Evolutionary conservation across 805 yeast genomes (phyloP).

Genomic region (Candida pseudofarinosa): DNA sequence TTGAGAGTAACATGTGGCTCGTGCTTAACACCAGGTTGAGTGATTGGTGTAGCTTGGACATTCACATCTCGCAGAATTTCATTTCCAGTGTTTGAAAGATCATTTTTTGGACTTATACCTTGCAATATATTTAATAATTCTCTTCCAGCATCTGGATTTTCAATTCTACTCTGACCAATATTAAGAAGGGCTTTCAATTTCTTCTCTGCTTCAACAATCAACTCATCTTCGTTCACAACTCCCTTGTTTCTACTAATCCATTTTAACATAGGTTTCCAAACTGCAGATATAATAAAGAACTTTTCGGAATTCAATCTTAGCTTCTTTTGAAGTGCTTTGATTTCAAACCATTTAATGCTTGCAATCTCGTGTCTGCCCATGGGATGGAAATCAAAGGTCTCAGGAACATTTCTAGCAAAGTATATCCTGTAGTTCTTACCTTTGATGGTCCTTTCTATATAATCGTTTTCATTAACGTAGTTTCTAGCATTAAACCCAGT

Average conservation of each 20-base stretch:
- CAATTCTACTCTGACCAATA: constrained; percentile 34
- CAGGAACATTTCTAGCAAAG: constrained; percentile 73
- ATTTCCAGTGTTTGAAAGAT: not conserved
- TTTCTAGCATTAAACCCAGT: constrained; percentile 83
- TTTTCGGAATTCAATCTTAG: constrained; percentile 32
- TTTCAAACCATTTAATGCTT: constrained; percentile 73
- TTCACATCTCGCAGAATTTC: constrained; percentile 2
- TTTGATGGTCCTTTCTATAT: constrained; percentile 71
- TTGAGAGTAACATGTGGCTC: constrained; percentile 12
- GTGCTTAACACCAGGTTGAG: constrained; percentile 17
- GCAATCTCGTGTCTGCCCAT: constrained; percentile 84
- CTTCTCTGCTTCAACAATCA: constrained; percentile 59
- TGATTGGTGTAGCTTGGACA: constrained; percentile 16
- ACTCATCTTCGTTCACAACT: constrained; percentile 48
- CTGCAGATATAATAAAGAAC: constrained; percentile 45
- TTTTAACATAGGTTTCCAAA: constrained; percentile 47
- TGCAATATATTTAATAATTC: constrained; percentile 62
- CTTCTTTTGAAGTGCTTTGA: constrained; percentile 42
- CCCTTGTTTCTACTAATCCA: constrained; percentile 56
- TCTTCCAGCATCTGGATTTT: constrained; percentile 64
- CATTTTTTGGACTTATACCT: constrained; percentile 20
- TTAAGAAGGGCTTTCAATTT: constrained; percentile 65
- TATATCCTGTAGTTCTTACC: constrained; percentile 87
- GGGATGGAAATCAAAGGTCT: constrained; percentile 71
- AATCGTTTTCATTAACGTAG: constrained; percentile 64